Evolutionary conservation across 306 rosid species (phyloP).

Genomic region (Citrullus colocynthis): DNA sequence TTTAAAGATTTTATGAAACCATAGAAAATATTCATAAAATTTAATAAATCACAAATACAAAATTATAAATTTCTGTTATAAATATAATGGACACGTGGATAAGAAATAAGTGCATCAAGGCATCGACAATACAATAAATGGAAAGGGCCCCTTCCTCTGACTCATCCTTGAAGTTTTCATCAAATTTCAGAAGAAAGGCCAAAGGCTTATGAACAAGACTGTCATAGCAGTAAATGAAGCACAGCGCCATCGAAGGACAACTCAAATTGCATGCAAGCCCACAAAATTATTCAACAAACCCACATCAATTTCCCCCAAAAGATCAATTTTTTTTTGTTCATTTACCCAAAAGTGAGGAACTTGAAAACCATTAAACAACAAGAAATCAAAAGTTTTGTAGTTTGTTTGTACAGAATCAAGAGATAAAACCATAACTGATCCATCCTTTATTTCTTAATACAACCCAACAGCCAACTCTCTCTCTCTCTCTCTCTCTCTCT

Average conservation of each 20-base stretch:
- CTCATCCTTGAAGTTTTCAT: not conserved
- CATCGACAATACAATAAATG: not conserved
- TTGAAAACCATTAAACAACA: not conserved
- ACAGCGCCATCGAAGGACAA: not conserved
- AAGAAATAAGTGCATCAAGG: not conserved
- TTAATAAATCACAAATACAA: too few species aligned
- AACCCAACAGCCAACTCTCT: not conserved
- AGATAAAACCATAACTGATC: not conserved
- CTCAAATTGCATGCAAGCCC: not conserved
- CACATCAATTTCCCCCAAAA: not conserved
- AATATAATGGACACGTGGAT: not conserved
- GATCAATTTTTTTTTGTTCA: not conserved
- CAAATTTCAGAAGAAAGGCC: not conserved
- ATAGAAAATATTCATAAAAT: too few species aligned
- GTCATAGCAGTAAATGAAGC: not conserved
- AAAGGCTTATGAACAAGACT: not conserved
- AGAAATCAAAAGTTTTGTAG: not conserved
- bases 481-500: not conserved
- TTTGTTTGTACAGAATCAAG: too few species aligned
- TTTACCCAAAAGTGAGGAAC: not conserved
- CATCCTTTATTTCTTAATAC: not conserved
- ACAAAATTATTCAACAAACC: not conserved
- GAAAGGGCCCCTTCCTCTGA: not conserved
- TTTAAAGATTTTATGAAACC: too few species aligned
- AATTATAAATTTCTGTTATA: too few species aligned